A percentile compares a stretch with the other conserved stretches of the same genome.
phyloP scores from a whole-genome alignment of 345 rosid species.

The Angophora floribunda region DNA sequence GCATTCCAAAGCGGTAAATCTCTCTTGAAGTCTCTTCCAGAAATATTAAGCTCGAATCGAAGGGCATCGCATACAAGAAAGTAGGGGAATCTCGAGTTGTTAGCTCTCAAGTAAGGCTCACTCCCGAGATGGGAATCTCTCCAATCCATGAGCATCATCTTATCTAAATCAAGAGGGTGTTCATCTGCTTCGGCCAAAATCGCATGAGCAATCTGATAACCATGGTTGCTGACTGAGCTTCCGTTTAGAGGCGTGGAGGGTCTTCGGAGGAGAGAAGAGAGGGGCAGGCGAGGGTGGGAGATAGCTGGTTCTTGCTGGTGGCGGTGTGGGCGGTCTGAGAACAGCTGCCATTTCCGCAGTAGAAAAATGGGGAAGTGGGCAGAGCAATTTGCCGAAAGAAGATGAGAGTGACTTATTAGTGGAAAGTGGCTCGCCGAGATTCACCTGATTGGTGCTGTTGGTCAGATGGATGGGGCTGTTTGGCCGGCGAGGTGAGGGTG shows the following conservation, averaged over 20 bases:
- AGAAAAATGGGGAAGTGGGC: neutral
- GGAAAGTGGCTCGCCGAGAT: too few species aligned
- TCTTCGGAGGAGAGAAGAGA: neutral
- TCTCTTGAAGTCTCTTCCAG: constrained; percentile 64
- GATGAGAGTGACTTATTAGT: too few species aligned
- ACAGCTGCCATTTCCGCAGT: neutral
- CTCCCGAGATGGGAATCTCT: constrained; percentile 62
- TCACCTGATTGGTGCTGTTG: neutral
- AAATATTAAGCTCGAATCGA: constrained; percentile 35
- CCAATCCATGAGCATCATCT: constrained; percentile 76
- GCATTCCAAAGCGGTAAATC: constrained; percentile 55
- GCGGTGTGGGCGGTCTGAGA: neutral
- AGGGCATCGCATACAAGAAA: constrained; percentile 64
- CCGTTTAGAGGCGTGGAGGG: neutral
- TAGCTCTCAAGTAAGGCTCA: constrained; percentile 38
- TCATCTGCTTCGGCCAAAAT: constrained; percentile 57
- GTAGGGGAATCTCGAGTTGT: constrained; percentile 38
- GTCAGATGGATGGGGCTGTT: neutral
- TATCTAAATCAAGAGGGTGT: constrained; percentile 58
- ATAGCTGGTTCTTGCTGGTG: neutral
- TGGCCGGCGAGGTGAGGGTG: neutral
- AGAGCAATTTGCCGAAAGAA: neutral
- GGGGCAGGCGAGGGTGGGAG: neutral
- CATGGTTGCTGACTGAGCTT: constrained; percentile 21
- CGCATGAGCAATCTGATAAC: constrained; percentile 69